Conservation (phyloP, 805 yeast genomes). For the Teunomyces kruisii region DNA sequence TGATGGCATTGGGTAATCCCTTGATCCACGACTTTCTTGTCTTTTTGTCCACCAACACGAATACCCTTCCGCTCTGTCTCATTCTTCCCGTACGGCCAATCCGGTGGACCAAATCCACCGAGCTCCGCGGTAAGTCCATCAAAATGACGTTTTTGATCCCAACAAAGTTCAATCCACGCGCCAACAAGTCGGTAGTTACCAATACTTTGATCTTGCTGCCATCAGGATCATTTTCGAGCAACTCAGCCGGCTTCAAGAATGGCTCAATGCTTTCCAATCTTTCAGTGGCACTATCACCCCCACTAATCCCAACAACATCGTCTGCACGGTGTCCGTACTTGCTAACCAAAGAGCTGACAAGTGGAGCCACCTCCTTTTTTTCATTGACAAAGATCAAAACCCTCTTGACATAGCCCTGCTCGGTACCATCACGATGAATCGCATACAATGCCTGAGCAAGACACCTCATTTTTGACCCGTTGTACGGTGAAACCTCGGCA, state of each 20-base stretch:
- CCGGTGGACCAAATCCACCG: conserved; percentile 86
- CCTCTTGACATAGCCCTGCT: conserved; percentile 71
- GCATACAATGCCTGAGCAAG: conserved; percentile 87
- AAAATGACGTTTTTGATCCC: conserved; percentile 79
- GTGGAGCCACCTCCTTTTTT: conserved; percentile 57
- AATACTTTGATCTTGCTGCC: conserved; percentile 57
- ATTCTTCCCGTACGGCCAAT: conserved; percentile 94
- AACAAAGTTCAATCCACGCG: conserved; percentile 86
- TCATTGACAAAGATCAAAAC: conserved; percentile 83
- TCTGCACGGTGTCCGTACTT: conserved; percentile 35
- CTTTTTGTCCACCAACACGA: conserved; percentile 71
- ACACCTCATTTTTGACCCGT: conserved; percentile 80
- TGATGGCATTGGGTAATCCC: conserved; percentile 71
- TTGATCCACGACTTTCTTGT: conserved; percentile 74
- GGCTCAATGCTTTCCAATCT: conserved; percentile 55
- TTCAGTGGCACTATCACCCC: conserved; percentile 62
- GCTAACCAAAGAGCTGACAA: conserved; percentile 53
- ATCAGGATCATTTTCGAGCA: conserved; percentile 30
- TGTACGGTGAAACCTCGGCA: conserved; percentile 74
- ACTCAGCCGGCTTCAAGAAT: conserved; percentile 63
- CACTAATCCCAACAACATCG: conserved; percentile 64
- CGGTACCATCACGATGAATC: conserved; percentile 80
- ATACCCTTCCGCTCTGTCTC: conserved; percentile 86
- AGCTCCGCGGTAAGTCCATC: conserved; percentile 80
- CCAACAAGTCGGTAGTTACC: conserved; percentile 83